Base-by-base conservation (phyloP, 169 alveolate species). In the Plasmodium knowlesi region DNA sequence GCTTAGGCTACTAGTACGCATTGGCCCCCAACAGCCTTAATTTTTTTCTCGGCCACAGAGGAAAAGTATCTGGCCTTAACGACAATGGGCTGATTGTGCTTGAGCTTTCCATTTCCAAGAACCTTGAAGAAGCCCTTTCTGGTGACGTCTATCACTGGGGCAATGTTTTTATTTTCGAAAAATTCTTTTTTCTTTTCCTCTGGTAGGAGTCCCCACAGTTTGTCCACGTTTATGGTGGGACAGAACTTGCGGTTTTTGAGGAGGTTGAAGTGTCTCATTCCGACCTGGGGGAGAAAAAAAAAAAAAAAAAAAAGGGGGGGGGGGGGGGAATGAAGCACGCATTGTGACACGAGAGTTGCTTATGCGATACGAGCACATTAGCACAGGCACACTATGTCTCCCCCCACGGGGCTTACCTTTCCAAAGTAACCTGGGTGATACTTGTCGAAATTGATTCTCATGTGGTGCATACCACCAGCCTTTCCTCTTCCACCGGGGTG, bases 401-500 rank as follows among this genome's bases (percentile, higher is more conserved):
- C 10, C 43, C 70, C 54, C 28, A 1, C 14, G 0, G 57, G 3
- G 14, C 92, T 32, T 70, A 98, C 99, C 97, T 99, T 99, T 88
- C 99, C 99, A 96, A 99, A 98, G 97, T 98, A 99, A 81, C 99
- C 99, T 43, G 99, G 99, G 96, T 99, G 99, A 96, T 98, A 98
- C 96, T 98, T 98, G 94, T 98, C 99, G 92, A 98, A 98, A 95
- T 97, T 97, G 82, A 97, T 98, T 95, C 99, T 96, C 96, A 98
- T 99, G 96, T 99, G 99, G 95, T 97, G 98, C 97, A 95, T 83
- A 88, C 99, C 99, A 85, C 99, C 99, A 82, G 99, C 99, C 91
- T 97, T 97, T 96, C 99, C 99, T 93, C 99, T 98, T 93, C 99
- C 99, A 84, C 99, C 99, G 34, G 99, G 99, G 96, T 99, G 99